A percentile compares a stretch with the other conserved stretches of the same genome.
Conservation (phyloP, 768 basidiomycete species). For the Lactarius evosmus region DNA sequence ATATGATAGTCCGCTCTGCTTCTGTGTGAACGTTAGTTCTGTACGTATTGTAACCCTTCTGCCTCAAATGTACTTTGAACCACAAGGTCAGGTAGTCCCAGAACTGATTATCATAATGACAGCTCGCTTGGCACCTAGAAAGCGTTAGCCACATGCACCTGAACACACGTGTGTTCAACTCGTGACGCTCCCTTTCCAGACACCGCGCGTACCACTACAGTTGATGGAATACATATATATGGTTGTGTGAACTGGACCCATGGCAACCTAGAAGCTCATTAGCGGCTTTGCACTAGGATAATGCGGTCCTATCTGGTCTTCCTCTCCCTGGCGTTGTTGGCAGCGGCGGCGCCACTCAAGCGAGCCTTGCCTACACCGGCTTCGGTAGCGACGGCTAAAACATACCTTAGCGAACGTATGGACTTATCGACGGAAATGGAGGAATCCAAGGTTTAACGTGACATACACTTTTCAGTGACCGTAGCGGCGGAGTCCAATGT, state of each 20-base stretch:
- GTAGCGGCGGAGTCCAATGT: conserved; percentile 43
- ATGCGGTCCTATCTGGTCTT: neutral
- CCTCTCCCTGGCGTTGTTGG: neutral
- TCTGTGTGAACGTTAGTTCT: neutral
- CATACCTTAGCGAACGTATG: conserved; percentile 30
- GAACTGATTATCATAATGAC: neutral
- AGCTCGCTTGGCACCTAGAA: neutral
- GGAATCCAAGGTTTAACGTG: neutral
- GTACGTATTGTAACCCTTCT: neutral
- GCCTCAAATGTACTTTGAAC: no score
- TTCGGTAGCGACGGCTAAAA: conserved; percentile 28
- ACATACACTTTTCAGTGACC: conserved; percentile 30
- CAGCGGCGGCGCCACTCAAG: neutral
- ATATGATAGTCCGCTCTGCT: neutral
- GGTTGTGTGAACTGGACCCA: neutral
- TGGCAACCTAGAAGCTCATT: neutral
- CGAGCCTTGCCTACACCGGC: conserved; percentile 30
- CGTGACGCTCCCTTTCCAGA: neutral
- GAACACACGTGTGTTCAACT: neutral
- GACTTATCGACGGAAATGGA: no score
- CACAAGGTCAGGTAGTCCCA: neutral
- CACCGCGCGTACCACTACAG: neutral
- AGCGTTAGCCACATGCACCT: neutral
- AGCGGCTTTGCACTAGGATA: neutral
- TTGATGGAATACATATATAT: neutral